phyloP scores from a whole-genome alignment of 208 protist genomes.

The Leishmania arabica region DNA sequence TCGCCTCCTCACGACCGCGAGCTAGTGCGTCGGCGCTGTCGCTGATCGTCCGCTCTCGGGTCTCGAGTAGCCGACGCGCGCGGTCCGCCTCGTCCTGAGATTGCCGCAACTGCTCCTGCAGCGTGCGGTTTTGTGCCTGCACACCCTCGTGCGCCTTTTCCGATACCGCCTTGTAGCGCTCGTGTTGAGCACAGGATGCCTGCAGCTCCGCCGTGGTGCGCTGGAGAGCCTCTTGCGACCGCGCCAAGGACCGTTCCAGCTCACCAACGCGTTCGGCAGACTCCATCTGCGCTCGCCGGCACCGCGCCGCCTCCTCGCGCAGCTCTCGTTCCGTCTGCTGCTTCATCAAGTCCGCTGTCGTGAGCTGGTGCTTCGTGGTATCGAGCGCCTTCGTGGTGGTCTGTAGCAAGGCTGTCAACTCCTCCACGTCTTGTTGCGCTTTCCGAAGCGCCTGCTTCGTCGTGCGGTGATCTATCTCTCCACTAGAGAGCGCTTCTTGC shows the following conservation, averaged over 20 bases:
- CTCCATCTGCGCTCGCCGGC: constrained; percentile 10
- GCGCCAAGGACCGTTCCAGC: constrained; percentile 24
- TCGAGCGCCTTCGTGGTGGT: constrained; percentile 20
- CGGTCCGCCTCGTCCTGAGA: constrained; percentile 29
- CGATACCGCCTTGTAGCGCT: constrained; percentile 23
- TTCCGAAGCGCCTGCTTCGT: constrained; percentile 15
- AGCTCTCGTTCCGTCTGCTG: constrained; percentile 29
- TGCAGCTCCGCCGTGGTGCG: constrained; percentile 25
- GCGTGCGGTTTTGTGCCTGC: constrained; percentile 28
- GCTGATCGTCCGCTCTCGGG: constrained; percentile 28
- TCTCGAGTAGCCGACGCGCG: constrained; percentile 24
- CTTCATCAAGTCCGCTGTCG: neutral
- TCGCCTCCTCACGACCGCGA: constrained; percentile 26
- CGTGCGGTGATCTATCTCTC: constrained; percentile 26
- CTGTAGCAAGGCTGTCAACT: constrained; percentile 28
- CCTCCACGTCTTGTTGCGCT: constrained; percentile 18
- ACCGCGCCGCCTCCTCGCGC: constrained; percentile 25
- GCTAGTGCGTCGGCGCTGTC: constrained; percentile 23
- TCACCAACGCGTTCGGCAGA: constrained; percentile 23
- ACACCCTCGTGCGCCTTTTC: constrained; percentile 23
- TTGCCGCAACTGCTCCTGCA: constrained; percentile 34
- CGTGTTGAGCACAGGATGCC: constrained; percentile 13
- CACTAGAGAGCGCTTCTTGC: constrained; percentile 9
- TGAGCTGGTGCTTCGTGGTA: constrained; percentile 19
- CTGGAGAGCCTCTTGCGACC: constrained; percentile 14